A percentile compares a stretch with the other conserved stretches of the same genome.
Conservation (phyloP, 306 rosid species). For the Sicyos baderoa region DNA sequence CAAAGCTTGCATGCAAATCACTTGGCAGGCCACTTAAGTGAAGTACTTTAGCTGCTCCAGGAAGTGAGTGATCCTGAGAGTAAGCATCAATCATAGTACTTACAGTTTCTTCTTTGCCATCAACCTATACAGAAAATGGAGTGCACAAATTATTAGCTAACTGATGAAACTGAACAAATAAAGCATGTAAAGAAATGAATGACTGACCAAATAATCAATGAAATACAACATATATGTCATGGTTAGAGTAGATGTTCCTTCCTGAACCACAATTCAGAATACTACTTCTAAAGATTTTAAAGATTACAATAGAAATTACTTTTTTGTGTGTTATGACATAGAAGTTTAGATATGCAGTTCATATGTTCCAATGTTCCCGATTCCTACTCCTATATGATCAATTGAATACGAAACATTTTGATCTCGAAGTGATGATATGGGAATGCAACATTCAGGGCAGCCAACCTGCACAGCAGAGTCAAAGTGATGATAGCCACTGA, state of each 20-base stretch:
- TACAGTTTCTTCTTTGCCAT: conserved; percentile 42
- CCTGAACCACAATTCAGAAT: background rate
- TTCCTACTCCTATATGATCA: background rate
- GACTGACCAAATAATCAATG: conserved; percentile 7
- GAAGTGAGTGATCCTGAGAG: conserved; percentile 22
- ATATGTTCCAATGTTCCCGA: background rate
- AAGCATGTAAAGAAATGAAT: background rate
- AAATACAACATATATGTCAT: background rate
- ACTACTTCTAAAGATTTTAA: background rate
- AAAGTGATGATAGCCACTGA: conserved; percentile 17
- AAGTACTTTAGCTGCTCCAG: conserved; percentile 21
- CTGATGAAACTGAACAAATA: conserved; percentile 2
- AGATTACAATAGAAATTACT: background rate
- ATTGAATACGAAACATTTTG: background rate
- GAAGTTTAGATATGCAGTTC: background rate
- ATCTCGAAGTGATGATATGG: background rate
- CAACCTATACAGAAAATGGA: conserved; percentile 36
- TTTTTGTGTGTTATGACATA: background rate
- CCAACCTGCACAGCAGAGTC: conserved; percentile 53
- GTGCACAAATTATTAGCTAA: conserved; percentile 2
- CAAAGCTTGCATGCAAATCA: conserved; percentile 35
- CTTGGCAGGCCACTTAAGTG: conserved; percentile 29
- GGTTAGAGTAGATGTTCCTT: background rate
- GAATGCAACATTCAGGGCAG: conserved; percentile 12
- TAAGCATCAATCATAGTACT: conserved; percentile 38